Percentiles rank a stretch among this genome's conserved stretches.
Conservation (phyloP, 139 green algal species). For the Deuterostichococcus epilithicus region DNA sequence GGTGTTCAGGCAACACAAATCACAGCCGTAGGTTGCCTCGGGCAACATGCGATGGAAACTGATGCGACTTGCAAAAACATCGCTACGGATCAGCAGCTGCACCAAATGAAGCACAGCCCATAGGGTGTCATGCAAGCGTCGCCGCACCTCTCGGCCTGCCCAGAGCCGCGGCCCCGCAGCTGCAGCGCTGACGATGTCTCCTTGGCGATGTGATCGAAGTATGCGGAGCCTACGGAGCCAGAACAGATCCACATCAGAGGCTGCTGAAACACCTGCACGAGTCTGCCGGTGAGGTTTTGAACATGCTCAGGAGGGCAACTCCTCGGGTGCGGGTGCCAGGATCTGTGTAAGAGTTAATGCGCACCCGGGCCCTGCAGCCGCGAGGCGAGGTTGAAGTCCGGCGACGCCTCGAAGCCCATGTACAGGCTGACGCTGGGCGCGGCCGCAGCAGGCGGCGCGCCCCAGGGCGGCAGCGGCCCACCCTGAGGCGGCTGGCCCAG, state of each 20-base stretch:
- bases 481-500: not conserved
- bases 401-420: slow-evolving; percentile 33
- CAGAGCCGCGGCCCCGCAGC: slow-evolving; percentile 15
- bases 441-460: not conserved
- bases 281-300: not conserved
- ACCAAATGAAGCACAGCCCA: too few species aligned
- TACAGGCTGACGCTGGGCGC: slow-evolving; percentile 21
- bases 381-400: slow-evolving; percentile 25
- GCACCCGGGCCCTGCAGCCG: slow-evolving; percentile 38
- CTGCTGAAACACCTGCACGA: too few species aligned
- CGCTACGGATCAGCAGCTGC: too few species aligned
- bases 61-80: too few species aligned
- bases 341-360: not conserved
- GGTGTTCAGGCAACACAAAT: too few species aligned
- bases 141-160: slow-evolving; percentile 7
- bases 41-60: too few species aligned
- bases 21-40: too few species aligned
- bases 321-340: too few species aligned
- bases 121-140: not conserved
- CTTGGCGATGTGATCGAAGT: slow-evolving; percentile 16
- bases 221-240: not conserved
- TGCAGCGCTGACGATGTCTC: slow-evolving; percentile 11
- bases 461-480: not conserved
- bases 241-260: not conserved
- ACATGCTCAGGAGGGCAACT: too few species aligned